Evolutionary conservation across 75 land plant species (phyloP), one percentile per base, ranked within the genome.

Genomic region (Pinus taeda): DNA sequence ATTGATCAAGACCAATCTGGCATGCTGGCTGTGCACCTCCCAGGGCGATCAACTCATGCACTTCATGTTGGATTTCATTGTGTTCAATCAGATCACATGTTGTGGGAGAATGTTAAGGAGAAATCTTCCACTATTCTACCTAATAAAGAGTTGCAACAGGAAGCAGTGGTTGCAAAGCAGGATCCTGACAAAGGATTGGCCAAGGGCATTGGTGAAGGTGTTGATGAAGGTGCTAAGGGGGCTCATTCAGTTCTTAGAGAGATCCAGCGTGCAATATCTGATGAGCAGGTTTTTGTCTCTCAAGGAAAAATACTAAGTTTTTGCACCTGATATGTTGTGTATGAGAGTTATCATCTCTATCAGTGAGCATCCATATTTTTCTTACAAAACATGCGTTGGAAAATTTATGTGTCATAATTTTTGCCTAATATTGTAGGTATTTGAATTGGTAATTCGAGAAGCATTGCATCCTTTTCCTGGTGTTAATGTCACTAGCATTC

Each of bases 1-100:
- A 73, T 97, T 82, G 93, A 95, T 69, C 99, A 86, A 81, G 98
- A 91, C 33, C 70, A 93, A 49, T 77, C 85, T 77, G 99, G 99
- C 72, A 82, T 91, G 89, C 85, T 97, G 57, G 71, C 90, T 37
- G 84, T 88, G 17, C 74, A 86, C 74, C 59, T 89, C 71, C 98
- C 92, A 29, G 79, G 77, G 69, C 83, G 86, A 29, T 80, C 87
- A 60, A 86, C 82, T 53, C 91, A 75, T 57, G 77, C 83, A 76
- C 60, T 93, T 59, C 83, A 75, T 14, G 77, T 92, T 81, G 84
- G 83, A 4, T 84, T 86, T 80, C 60, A 69, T 77, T 84, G 86
- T 33, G 61, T 15, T 5, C 57, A 76, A 78, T 72, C 81, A 58
- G 78, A 18, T 65, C 5, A 57, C 62, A 79, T 4, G 12, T 13